Evolutionary conservation across 2,329 filamentous ascomycete species (phyloP), one percentile per base, ranked within the genome.

Genomic region (Dactylellina cionopaga): DNA sequence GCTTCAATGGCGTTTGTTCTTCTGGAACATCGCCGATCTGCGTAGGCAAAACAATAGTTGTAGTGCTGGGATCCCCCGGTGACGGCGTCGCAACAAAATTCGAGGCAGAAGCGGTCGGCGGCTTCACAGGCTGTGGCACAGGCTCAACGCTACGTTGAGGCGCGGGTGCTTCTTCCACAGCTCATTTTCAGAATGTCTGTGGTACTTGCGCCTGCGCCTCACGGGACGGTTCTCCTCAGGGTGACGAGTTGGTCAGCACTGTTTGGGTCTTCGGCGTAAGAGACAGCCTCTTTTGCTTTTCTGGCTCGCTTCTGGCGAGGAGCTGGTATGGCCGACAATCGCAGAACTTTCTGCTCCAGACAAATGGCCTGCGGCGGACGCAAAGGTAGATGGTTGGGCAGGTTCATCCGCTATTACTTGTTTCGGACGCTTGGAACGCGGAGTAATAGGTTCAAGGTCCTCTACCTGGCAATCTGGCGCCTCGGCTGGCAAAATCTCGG

Each of bases 291-390:
- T 44, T 59, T 64, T 27, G 33, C 19, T 33, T 52, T 58, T 46
- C 68, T 65, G 11, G 51, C 37, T 46, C 68, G 25, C 46, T 72
- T 72, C 39, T 65, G 54, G 46, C 59, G 59, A n/a, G n/a, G n/a
- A 19, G 44, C 24, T 15, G 43, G 41, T 29, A 25, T 56, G 35
- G n/a, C n/a, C n/a, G n/a, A n/a, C n/a, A 35, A 22, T 31, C 11
- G 27, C 31, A 35, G 55, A 17, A 9, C 27, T 17, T n/a, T 27
- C 15, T 15, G 6, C 52, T 41, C 19, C 27, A 39, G 31, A 27
- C 15, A 25, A 31, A 17, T 25, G 10, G n/a, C 27, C 29, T 22
- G 17, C 33, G 22, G 56, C 25, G 11, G 59, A 35, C 5, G 7
- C 43, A 27, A 31, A 17, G 15, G 51, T 37, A 33, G 27, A 19